phyloP scores from a whole-genome alignment of 257 asterid genomes.

The Solanum chaucha region DNA sequence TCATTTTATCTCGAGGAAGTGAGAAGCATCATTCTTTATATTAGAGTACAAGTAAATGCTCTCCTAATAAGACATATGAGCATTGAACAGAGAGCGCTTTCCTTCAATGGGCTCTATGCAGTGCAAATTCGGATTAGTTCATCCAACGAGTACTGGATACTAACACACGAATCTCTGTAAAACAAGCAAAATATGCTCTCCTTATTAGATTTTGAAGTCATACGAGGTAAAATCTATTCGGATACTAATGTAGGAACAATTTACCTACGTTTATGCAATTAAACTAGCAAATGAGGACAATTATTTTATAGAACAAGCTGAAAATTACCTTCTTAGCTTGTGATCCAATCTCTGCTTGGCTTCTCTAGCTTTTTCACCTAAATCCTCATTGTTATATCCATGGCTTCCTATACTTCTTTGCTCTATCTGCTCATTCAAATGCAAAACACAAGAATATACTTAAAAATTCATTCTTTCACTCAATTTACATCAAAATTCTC shows the following conservation, averaged over 20 bases:
- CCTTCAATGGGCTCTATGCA: not conserved
- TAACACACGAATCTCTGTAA: not conserved
- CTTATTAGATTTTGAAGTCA: not conserved
- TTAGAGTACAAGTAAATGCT: not conserved
- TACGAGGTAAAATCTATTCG: too few species aligned
- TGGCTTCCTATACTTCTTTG: too few species aligned
- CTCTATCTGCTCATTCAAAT: too few species aligned
- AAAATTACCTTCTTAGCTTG: constrained; percentile 19
- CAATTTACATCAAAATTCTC: too few species aligned
- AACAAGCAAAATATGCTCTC: not conserved
- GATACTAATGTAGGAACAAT: too few species aligned
- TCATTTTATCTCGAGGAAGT: not conserved
- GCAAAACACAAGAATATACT: too few species aligned
- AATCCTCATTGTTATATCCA: too few species aligned
- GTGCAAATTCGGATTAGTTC: not conserved
- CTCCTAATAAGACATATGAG: not conserved
- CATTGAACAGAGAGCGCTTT: not conserved
- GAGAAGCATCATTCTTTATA: not conserved
- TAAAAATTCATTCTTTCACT: too few species aligned
- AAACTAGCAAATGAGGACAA: not conserved
- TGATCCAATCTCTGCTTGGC: constrained; percentile 53
- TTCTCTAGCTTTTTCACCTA: constrained; percentile 16
- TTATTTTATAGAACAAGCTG: too few species aligned
- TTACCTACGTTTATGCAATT: not conserved
- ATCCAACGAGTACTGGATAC: not conserved